Percentiles rank a stretch among this genome's conserved stretches.
phyloP scores from a whole-genome alignment of 2,329 filamentous ascomycete genomes.

The Fusarium fujikuroi region DNA sequence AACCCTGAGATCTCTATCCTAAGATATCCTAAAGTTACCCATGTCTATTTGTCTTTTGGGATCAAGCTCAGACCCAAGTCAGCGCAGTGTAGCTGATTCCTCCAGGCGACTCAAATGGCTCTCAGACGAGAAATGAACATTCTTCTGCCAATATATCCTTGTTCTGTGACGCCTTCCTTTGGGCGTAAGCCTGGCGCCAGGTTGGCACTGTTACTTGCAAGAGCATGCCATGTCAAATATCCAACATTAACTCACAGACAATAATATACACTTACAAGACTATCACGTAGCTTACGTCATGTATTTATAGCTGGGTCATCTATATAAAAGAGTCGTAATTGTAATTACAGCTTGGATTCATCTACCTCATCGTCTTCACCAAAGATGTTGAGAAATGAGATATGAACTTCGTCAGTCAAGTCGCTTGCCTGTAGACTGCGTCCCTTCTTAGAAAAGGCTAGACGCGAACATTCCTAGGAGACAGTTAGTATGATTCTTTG shows the following conservation, averaged over 20 bases:
- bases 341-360: conserved; percentile 49
- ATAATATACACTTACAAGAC: background rate
- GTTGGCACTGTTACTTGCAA: background rate
- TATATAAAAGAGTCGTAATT: background rate
- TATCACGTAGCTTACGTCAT: background rate
- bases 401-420: conserved; percentile 88
- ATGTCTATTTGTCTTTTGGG: background rate
- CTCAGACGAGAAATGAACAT: background rate
- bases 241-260: background rate
- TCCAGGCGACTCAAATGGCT: background rate
- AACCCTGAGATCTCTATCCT: background rate
- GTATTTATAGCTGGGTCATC: background rate
- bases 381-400: conserved; percentile 81
- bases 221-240: background rate
- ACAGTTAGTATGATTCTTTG: conserved; percentile 23
- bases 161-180: background rate
- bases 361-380: conserved; percentile 65
- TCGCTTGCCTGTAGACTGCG: conserved; percentile 92
- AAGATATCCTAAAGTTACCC: background rate
- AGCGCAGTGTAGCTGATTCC: background rate
- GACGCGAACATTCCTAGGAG: conserved; percentile 77
- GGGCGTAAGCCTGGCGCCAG: background rate
- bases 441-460: conserved; percentile 87
- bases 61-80: background rate
- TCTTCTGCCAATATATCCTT: background rate